Evolutionary conservation across 441 rosid species (phyloP).

Genomic region (Populus hybrid): DNA sequence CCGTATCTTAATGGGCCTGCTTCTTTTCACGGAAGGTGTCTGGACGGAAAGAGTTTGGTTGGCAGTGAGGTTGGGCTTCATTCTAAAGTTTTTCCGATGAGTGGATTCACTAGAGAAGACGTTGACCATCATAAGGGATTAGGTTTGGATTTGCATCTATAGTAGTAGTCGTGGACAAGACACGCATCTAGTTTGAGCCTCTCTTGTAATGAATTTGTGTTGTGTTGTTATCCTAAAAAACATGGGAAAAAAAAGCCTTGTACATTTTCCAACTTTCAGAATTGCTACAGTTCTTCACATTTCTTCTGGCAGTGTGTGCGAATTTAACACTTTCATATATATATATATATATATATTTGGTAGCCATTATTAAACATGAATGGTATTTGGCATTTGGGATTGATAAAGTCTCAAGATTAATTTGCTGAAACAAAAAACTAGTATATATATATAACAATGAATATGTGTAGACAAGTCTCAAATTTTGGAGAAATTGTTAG

Average conservation of each 20-base stretch:
- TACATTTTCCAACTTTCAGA: not conserved
- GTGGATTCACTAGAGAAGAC: slow-evolving; percentile 28
- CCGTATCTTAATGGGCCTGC: slow-evolving; percentile 21
- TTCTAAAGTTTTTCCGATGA: not conserved
- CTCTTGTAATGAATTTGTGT: not conserved
- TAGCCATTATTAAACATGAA: not conserved
- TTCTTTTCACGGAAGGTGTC: slow-evolving; percentile 1
- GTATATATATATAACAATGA: too few relatives aligned
- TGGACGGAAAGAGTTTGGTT: not conserved
- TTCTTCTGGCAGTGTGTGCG: not conserved
- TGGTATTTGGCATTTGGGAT: not conserved
- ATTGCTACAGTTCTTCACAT: not conserved
- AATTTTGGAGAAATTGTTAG: too few relatives aligned
- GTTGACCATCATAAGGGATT: slow-evolving; percentile 36
- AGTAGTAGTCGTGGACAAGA: slow-evolving; percentile 38
- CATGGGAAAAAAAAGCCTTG: not conserved
- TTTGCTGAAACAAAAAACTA: too few relatives aligned
- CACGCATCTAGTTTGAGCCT: slow-evolving; percentile 12
- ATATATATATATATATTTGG: not conserved
- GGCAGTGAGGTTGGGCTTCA: not conserved
- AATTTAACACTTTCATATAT: not conserved
- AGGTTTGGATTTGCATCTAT: slow-evolving; percentile 58
- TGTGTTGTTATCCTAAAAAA: not conserved
- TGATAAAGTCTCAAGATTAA: too few relatives aligned
- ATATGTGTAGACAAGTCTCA: too few relatives aligned